phyloP scores from a whole-genome alignment of 345 rosid species.

The Corymbia maculata region DNA sequence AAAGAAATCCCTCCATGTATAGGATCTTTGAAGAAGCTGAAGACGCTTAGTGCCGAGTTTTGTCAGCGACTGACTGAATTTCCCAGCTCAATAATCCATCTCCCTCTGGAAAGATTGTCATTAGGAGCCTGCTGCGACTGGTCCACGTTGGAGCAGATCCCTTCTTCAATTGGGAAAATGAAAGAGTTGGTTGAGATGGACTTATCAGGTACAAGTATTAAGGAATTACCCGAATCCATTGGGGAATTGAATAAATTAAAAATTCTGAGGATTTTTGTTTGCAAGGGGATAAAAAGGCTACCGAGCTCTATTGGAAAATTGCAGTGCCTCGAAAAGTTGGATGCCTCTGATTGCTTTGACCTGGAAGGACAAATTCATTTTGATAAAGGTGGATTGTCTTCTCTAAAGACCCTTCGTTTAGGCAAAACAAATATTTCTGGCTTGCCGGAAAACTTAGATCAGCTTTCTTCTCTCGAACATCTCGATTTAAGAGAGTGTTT shows the following conservation, averaged over 20 bases:
- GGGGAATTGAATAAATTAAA: neutral
- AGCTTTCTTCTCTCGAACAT: accelerated
- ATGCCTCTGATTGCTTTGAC: no score
- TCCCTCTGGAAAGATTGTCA: no score
- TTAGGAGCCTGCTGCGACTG: no score
- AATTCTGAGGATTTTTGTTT: accelerated
- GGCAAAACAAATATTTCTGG: accelerated
- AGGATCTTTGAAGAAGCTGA: no score
- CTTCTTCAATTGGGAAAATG: neutral
- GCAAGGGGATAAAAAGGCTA: neutral
- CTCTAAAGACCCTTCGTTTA: neutral
- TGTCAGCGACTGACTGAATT: no score
- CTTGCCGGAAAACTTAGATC: neutral
- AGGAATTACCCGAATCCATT: neutral
- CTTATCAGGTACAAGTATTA: accelerated
- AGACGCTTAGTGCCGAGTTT: no score
- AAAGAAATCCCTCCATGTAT: no score
- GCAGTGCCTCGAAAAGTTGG: neutral
- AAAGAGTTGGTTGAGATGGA: accelerated
- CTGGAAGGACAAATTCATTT: neutral
- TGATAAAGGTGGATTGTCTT: neutral
- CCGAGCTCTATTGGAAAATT: neutral
- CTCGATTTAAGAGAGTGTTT: accelerated
- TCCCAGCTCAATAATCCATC: no score
- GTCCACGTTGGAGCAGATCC: neutral